Evolutionary conservation across 306 rosid genomes (phyloP).

Genomic region (Cucumis hystrix): DNA sequence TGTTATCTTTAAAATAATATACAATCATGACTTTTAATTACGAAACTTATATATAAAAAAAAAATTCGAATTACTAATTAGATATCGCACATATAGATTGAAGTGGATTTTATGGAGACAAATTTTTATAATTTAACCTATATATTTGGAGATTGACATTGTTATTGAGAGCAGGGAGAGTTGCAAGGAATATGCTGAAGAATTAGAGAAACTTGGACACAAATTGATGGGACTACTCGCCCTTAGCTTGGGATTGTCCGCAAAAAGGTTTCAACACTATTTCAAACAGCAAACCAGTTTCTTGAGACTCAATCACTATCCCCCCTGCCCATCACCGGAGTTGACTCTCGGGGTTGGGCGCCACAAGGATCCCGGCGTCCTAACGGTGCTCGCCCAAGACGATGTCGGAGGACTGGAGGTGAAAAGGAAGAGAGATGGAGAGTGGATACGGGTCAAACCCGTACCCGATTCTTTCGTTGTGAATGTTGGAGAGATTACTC

Average conservation of each 20-base stretch:
- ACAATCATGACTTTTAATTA: too few relatives aligned
- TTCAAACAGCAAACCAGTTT: slow-evolving; percentile 38
- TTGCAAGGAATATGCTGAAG: slow-evolving; percentile 28
- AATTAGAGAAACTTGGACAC: slow-evolving; percentile 28
- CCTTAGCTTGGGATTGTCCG: slow-evolving; percentile 36
- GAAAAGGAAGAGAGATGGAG: slow-evolving; percentile 36
- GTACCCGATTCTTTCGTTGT: slow-evolving; percentile 42
- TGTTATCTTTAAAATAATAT: too few relatives aligned
- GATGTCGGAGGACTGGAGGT: slow-evolving; percentile 58
- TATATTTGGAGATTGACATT: too few relatives aligned
- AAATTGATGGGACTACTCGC: slow-evolving; percentile 45
- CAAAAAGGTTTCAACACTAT: slow-evolving; percentile 22
- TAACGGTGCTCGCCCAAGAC: slow-evolving; percentile 53
- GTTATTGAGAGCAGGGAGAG: slow-evolving; percentile 13
- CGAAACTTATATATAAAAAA: too few relatives aligned
- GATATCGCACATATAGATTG: too few relatives aligned
- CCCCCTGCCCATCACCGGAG: slow-evolving; percentile 46
- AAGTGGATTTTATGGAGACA: too few relatives aligned
- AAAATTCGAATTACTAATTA: too few relatives aligned
- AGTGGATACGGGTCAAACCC: slow-evolving; percentile 51
- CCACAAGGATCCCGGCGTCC: slow-evolving; percentile 39
- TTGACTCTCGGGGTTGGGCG: slow-evolving; percentile 50
- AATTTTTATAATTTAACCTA: too few relatives aligned
- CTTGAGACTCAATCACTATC: slow-evolving; percentile 38
- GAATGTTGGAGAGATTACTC: slow-evolving; percentile 45